Evolutionary conservation across 805 yeast species (phyloP).

Genomic region (Cyberlindnera mississippiensis): DNA sequence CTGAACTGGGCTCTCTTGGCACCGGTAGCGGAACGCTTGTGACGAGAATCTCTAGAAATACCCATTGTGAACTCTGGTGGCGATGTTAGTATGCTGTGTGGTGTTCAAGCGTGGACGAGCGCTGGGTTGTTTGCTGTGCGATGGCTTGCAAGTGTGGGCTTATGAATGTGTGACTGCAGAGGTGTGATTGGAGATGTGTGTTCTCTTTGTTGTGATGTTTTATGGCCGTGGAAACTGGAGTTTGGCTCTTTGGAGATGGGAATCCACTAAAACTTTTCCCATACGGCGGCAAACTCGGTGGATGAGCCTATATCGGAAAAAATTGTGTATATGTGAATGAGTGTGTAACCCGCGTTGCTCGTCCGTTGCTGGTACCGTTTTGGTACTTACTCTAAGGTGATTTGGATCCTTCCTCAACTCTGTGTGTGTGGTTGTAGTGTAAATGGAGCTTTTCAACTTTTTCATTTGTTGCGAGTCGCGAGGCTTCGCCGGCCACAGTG

Average conservation of each 20-base stretch:
- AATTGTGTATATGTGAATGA: not conserved
- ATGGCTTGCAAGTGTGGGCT: no score
- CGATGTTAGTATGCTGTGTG: constrained; percentile 15
- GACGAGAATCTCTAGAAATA: constrained; percentile 99
- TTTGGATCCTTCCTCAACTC: constrained; percentile 7
- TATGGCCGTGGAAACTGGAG: no score
- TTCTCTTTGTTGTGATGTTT: no score
- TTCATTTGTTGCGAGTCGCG: constrained; percentile 15
- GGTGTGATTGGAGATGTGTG: no score
- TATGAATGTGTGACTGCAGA: no score
- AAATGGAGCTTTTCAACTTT: constrained; percentile 17
- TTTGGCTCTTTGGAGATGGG: not conserved
- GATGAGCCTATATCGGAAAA: no score
- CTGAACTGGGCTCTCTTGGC: constrained; percentile 99
- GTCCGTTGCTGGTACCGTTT: not conserved
- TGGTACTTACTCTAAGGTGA: constrained; percentile 16
- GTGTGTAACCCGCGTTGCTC: not conserved
- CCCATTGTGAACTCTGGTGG: constrained; percentile 66
- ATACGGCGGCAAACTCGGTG: no score
- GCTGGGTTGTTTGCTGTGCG: no score
- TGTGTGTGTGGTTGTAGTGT: constrained; percentile 4
- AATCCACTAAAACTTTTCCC: not conserved
- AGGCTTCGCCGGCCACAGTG: constrained; percentile 4
- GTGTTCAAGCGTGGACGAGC: not conserved
- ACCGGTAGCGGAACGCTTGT: constrained; percentile 99